Conservation (phyloP, 108 stramenopile genomes). For the Skeletonema tropicum region DNA sequence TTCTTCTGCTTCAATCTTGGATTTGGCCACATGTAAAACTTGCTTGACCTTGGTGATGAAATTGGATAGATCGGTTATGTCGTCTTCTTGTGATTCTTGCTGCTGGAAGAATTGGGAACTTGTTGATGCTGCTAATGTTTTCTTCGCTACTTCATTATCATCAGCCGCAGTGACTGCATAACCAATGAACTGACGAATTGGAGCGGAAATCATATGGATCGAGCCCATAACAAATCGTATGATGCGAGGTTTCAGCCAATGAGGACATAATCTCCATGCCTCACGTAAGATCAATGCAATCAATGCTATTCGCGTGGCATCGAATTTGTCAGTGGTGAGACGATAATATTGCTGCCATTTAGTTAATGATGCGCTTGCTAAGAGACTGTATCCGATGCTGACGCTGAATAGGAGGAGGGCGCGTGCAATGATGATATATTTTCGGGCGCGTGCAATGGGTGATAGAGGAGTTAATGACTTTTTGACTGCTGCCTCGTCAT, state of each 20-base stretch:
- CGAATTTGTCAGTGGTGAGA: neutral
- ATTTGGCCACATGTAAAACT: slow-evolving; percentile 9
- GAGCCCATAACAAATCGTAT: neutral
- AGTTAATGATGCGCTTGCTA: neutral
- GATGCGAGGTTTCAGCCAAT: slow-evolving; percentile 45
- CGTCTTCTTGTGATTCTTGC: neutral
- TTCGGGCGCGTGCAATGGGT: no score
- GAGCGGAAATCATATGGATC: neutral
- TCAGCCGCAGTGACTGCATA: neutral
- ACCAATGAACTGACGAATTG: neutral
- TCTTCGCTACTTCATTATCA: neutral
- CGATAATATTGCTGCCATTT: neutral
- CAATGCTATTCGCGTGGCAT: neutral
- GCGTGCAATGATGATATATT: no score
- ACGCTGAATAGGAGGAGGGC: neutral
- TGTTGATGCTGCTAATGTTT: neutral
- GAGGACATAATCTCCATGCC: slow-evolving; percentile 46
- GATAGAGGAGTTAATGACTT: no score
- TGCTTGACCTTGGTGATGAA: slow-evolving; percentile 27
- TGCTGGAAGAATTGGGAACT: neutral
- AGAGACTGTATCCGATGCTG: slow-evolving; percentile 10
- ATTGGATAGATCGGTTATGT: slow-evolving; percentile 22
- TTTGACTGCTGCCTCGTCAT: no score
- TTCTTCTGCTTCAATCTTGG: slow-evolving; percentile 17
- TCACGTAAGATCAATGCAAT: slow-evolving; percentile 30